Evolutionary conservation across 2,329 filamentous ascomycete genomes (phyloP).

Genomic region (Boeremia exigua): DNA sequence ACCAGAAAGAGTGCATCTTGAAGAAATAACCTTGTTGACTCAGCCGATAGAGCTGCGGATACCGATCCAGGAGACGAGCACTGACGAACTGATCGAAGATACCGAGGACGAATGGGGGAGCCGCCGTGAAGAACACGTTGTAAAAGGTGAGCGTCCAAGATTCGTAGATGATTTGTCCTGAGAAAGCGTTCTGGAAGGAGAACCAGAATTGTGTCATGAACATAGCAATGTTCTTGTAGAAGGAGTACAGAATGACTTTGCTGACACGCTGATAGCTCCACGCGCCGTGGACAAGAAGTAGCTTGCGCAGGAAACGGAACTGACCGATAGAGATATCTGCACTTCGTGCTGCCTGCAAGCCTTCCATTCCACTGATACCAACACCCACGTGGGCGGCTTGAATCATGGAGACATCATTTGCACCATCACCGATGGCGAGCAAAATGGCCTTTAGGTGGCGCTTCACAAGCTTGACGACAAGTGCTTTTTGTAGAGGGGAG

Average conservation of each 20-base stretch:
- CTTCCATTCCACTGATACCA: slow-evolving; percentile 95
- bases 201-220: slow-evolving; percentile 99
- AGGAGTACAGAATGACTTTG: slow-evolving; percentile 97
- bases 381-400: slow-evolving; percentile 98
- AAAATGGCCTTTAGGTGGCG: slow-evolving; percentile 90
- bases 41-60: slow-evolving; percentile 92
- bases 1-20: slow-evolving; percentile 86
- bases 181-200: slow-evolving; percentile 98
- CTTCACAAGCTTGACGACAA: slow-evolving; percentile 98
- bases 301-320: slow-evolving; percentile 92
- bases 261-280: slow-evolving; percentile 98
- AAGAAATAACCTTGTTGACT: slow-evolving; percentile 95
- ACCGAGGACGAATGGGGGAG: slow-evolving; percentile 91
- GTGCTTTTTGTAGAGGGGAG: slow-evolving; percentile 92
- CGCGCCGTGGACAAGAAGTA: slow-evolving; percentile 91
- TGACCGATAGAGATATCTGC: slow-evolving; percentile 96
- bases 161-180: slow-evolving; percentile 96
- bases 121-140: slow-evolving; percentile 96
- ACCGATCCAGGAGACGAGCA: slow-evolving; percentile 88
- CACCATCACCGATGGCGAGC: slow-evolving; percentile 94
- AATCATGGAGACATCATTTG: slow-evolving; percentile 99
- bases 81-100: slow-evolving; percentile 98
- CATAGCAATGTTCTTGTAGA: slow-evolving; percentile 98
- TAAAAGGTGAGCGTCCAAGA: slow-evolving; percentile 99
- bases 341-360: slow-evolving; percentile 92